Percentiles rank a stretch among this genome's conserved stretches.
Evolutionary conservation across 768 basidiomycete genomes (phyloP).

Genomic region (Terana coerulea): DNA sequence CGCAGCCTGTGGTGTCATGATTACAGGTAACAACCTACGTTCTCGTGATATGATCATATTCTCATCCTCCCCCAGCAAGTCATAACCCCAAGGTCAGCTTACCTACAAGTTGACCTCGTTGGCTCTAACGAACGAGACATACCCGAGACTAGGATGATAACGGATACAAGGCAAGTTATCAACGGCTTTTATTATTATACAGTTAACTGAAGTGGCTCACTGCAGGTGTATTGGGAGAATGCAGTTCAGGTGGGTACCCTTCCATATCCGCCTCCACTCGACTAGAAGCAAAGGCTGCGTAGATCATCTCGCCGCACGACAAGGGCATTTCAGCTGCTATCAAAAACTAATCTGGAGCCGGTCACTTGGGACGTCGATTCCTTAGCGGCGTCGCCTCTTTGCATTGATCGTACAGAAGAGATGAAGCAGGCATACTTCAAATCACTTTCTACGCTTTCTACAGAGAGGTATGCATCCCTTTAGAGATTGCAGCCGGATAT

Average conservation of each 20-base stretch:
- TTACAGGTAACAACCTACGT: constrained; percentile 55
- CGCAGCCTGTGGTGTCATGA: constrained; percentile 86
- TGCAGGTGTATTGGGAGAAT: constrained; percentile 86
- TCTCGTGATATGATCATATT: neutral
- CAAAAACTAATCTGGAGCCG: constrained; percentile 53
- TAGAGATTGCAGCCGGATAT: neutral
- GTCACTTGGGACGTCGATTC: constrained; percentile 37
- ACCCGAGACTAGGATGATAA: constrained; percentile 63
- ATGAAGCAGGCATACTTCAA: constrained; percentile 59
- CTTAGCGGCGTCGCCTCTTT: constrained; percentile 39
- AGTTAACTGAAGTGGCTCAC: neutral
- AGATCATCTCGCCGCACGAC: constrained; percentile 89
- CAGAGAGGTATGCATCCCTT: constrained; percentile 15
- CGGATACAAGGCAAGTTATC: constrained; percentile 66
- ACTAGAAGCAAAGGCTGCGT: constrained; percentile 4
- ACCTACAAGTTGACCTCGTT: no score
- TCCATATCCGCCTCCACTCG: neutral
- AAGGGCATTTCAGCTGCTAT: constrained; percentile 70
- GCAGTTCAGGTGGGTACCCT: constrained; percentile 62
- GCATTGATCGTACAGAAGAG: constrained; percentile 53
- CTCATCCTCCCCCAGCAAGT: constrained; percentile 45
- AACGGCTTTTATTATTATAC: neutral
- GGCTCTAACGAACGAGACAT: no score
- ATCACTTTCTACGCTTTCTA: constrained; percentile 29
- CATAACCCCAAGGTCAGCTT: constrained; percentile 79